A percentile compares a stretch with the other conserved stretches of the same genome.
These are phyloP conservation scores for Lantana camara DNA, from an alignment of 257 asterid species.

Conservation along the genomic window DNA sequence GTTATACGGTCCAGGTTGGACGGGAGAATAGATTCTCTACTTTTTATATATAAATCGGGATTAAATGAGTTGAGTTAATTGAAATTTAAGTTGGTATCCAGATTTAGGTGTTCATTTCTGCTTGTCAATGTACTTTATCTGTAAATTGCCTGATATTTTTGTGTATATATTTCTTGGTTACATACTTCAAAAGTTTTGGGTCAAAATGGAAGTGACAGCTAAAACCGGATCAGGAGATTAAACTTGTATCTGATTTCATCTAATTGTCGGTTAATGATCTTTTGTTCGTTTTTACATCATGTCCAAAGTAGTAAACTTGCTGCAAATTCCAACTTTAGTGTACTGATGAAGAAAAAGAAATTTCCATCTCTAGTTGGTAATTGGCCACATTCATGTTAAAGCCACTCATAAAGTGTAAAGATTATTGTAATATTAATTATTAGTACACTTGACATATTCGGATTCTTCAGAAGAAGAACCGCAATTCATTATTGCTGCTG, in stretches of 20 bases:
- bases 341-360: no score
- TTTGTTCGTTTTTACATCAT: no score
- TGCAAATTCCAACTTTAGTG: no score
- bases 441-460: constrained; percentile 3
- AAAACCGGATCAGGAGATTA: background rate
- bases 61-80: no score
- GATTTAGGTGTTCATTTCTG: constrained; percentile 26
- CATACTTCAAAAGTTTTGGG: constrained; percentile 10
- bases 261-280: no score
- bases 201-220: background rate
- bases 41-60: background rate
- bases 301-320: background rate
- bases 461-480: background rate
- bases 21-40: background rate
- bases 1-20: constrained; percentile 20
- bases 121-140: constrained; percentile 3
- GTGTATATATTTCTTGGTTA: background rate
- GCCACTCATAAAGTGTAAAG: background rate
- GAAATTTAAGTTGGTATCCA: constrained; percentile 7
- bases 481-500: background rate
- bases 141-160: background rate
- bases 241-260: background rate
- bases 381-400: constrained; percentile 6
- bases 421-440: background rate
- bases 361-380: background rate